Percentiles rank a stretch among this genome's conserved stretches.
Evolutionary conservation across 257 asterid genomes (phyloP).

Genomic region (Salvia splendens): DNA sequence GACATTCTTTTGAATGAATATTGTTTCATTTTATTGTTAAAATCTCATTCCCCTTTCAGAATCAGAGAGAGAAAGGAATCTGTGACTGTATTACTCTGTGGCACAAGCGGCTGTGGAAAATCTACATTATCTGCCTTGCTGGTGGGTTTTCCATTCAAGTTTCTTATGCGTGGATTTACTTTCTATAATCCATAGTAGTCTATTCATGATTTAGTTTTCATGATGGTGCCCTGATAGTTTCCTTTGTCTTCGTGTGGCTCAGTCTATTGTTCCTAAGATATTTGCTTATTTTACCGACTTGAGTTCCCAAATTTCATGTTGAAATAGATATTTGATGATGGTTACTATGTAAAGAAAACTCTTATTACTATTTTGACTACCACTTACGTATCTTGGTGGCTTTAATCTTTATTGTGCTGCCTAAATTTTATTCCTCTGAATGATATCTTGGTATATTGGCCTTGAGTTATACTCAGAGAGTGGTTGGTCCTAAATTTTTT

Average conservation of each 20-base stretch:
- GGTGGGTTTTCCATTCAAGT: constrained; percentile 50
- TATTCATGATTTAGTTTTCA: constrained; percentile 12
- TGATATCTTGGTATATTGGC: constrained; percentile 5
- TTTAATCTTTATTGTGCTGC: background rate
- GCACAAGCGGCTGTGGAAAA: constrained; percentile 99
- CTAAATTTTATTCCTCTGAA: background rate
- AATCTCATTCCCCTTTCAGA: constrained; percentile 48
- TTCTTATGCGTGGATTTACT: constrained; percentile 15
- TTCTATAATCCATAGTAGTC: background rate
- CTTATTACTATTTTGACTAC: background rate
- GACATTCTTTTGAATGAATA: constrained; percentile 14
- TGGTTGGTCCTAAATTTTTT: constrained; percentile 1
- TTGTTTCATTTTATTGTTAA: constrained; percentile 20
- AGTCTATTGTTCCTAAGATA: constrained; percentile 3
- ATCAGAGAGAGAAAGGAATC: constrained; percentile 94
- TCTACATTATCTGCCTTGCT: constrained; percentile 98
- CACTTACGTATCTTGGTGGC: background rate
- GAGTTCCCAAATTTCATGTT: constrained; percentile 9
- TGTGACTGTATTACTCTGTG: constrained; percentile 84
- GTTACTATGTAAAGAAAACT: constrained; percentile 5
- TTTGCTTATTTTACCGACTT: constrained; percentile 8
- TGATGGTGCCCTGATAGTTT: constrained; percentile 9
- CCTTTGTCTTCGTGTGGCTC: constrained; percentile 12
- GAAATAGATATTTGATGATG: constrained; percentile 5
- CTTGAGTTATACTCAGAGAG: constrained; percentile 7